Base-by-base conservation (phyloP, 768 basidiomycete genomes). In the Leccinum broughii region DNA sequence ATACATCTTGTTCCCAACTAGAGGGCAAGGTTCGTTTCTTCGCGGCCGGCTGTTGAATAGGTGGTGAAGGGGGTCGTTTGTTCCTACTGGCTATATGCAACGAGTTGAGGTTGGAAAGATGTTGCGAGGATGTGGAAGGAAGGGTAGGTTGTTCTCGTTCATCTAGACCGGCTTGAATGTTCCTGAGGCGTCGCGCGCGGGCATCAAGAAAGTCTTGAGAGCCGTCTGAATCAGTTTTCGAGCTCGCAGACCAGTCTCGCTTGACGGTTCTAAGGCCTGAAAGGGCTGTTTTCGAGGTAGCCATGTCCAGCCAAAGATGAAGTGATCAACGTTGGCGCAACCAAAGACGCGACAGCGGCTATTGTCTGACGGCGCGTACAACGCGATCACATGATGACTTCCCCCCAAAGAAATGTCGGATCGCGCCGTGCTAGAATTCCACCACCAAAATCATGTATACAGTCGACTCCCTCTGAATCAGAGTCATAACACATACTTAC, bases 181-280 rank as follows among this genome's bases (percentile, higher is more conserved):
- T 77, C 64, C 78, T 81, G 6, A 89, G 70, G 20, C 88, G 84
- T 39, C 75, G 66, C 37, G 75, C 73, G 24, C 67, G 60, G 54
- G 64, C 51, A 61, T 74, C 58, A 54, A 57, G 46, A 56, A 61
- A 62, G 35, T 66, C 72, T 51, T 74, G 65, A 5, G 60, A 59
- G 1, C 60, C 46, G 3, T 64, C 59, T 32, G 69, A 65, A 28
- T 64, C 57, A 4, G 64, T 66, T 54, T 78, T 78, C 3, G 81
- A 80, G 51, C 77, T 77, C 14, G 69, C 68, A 1, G 87, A 88
- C 70, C 84, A 92, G 70, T 91, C 85, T 59, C 90, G 82, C 63
- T 79, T 79, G 50, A 90, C 62, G 1, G 80, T 79, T 37, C 82
- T 75, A 24, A 92, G 80, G 1, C 89, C 90, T 1, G 89, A 91